Evolutionary conservation across 1,284 basidiomycete genomes (phyloP).

Genomic region (Sutorius eximius): DNA sequence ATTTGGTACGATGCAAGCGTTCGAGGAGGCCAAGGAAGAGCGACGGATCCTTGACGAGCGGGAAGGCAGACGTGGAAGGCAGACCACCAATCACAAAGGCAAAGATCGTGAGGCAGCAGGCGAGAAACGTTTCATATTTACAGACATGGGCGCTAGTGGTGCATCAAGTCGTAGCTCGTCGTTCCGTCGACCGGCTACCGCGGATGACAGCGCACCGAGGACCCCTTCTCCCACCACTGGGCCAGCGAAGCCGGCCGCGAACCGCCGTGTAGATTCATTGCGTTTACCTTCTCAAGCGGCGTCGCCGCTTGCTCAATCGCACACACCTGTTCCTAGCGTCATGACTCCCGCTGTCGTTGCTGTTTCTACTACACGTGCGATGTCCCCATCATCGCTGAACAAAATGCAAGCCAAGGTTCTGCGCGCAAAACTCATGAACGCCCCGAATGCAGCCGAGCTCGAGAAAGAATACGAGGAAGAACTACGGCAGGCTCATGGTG

Average conservation of each 20-base stretch:
- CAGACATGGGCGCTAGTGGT: constrained; percentile 58
- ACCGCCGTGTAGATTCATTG: constrained; percentile 56
- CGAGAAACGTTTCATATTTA: constrained; percentile 68
- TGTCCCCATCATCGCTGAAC: constrained; percentile 83
- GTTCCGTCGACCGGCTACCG: constrained; percentile 61
- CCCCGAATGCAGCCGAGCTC: constrained; percentile 70
- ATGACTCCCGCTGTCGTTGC: constrained; percentile 68
- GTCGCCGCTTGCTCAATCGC: constrained; percentile 53
- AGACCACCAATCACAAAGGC: constrained; percentile 39
- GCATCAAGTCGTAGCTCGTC: constrained; percentile 79
- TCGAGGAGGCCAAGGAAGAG: constrained; percentile 87
- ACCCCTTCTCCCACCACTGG: constrained; percentile 55
- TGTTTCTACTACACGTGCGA: constrained; percentile 42
- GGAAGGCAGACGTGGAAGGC: constrained; percentile 50
- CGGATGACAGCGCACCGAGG: constrained; percentile 52
- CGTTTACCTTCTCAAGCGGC: constrained; percentile 51
- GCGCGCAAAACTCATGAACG: constrained; percentile 83
- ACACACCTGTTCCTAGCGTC: constrained; percentile 86
- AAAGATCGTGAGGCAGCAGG: constrained; percentile 39
- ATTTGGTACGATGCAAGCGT: constrained; percentile 83
- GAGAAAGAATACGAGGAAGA: constrained; percentile 84
- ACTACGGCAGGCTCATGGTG: constrained; percentile 51
- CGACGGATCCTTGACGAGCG: constrained; percentile 82
- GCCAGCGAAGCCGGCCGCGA: constrained; percentile 37
- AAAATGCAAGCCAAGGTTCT: constrained; percentile 91